phyloP scores from a whole-genome alignment of 306 rosid genomes.

The Astragalus membranaceus region DNA sequence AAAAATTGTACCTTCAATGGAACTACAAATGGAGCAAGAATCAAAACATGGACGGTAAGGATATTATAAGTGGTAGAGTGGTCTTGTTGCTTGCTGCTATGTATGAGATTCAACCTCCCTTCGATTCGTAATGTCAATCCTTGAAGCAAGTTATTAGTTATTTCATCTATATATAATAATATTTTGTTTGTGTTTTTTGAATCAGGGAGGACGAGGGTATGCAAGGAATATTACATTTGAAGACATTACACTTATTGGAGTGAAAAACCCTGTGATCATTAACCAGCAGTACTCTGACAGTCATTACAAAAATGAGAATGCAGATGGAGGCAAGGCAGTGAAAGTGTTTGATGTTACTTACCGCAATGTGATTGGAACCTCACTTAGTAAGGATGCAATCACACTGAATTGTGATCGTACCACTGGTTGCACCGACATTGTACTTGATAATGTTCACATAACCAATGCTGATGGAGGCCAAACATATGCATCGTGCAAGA shows the following conservation, averaged over 20 bases:
- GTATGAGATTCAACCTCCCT: no score
- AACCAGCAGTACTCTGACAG: slow-evolving; percentile 17
- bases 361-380: slow-evolving; percentile 28
- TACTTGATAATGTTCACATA: slow-evolving; percentile 17
- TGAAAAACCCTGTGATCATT: slow-evolving; percentile 32
- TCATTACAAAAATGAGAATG: no score
- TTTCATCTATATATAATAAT: no score
- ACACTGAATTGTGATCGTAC: slow-evolving; percentile 12
- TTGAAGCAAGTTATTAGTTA: no score
- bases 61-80: neutral
- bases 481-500: slow-evolving; percentile 15
- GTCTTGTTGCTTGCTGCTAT: no score
- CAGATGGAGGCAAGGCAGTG: neutral
- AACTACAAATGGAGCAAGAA: slow-evolving; percentile 46
- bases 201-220: slow-evolving; percentile 43
- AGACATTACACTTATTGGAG: slow-evolving; percentile 15
- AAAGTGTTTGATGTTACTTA: slow-evolving; percentile 33
- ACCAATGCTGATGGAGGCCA: neutral
- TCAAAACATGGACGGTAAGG: slow-evolving; percentile 49
- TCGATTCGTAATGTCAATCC: no score
- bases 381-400: neutral
- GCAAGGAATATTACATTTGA: slow-evolving; percentile 37
- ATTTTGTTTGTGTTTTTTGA: neutral
- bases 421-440: slow-evolving; percentile 22
- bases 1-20: slow-evolving; percentile 26